These are phyloP conservation scores for Cercospora nicotianae DNA, from an alignment of 2,329 filamentous ascomycete genomes.

Conservation along the genomic window DNA sequence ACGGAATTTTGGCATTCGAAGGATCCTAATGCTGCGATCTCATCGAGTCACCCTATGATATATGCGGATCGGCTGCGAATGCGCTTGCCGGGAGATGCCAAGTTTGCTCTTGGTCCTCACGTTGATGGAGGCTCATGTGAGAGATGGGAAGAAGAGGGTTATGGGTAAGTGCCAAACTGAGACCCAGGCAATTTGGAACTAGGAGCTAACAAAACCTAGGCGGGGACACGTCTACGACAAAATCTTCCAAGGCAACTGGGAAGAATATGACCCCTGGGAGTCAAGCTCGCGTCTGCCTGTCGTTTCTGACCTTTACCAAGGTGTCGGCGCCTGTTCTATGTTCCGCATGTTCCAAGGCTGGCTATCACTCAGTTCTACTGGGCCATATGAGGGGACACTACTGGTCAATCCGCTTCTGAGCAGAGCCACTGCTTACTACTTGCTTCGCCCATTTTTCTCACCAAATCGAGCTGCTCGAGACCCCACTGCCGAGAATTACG, in stretches of 20 bases:
- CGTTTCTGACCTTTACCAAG: conserved; percentile 73
- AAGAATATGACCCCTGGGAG: conserved; percentile 80
- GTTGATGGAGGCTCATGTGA: conserved; percentile 54
- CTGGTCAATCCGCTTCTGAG: conserved; percentile 76
- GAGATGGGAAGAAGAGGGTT: conserved; percentile 61
- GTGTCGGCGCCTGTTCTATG: conserved; percentile 77
- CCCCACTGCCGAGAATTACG: conserved; percentile 40
- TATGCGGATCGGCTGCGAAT: conserved; percentile 54
- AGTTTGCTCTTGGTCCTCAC: conserved; percentile 58
- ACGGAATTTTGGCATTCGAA: conserved; percentile 52
- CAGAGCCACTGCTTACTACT: conserved; percentile 73
- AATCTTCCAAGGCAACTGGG: conserved; percentile 75
- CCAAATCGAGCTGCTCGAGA: conserved; percentile 45
- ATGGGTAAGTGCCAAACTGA: conserved; percentile 38
- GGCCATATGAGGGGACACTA: conserved; percentile 74
- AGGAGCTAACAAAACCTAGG: conserved; percentile 20
- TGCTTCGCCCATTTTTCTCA: conserved; percentile 82
- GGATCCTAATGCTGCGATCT: conserved; percentile 46
- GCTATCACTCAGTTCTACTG: conserved; percentile 74
- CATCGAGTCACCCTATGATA: conserved; percentile 48
- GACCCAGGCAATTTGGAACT: not conserved
- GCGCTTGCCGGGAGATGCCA: conserved; percentile 56
- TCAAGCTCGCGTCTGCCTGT: conserved; percentile 66
- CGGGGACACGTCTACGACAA: conserved; percentile 67
- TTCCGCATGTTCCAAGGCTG: conserved; percentile 91